Conservation (phyloP, 768 basidiomycete genomes). For the Phlebiopsis gigantea region DNA sequence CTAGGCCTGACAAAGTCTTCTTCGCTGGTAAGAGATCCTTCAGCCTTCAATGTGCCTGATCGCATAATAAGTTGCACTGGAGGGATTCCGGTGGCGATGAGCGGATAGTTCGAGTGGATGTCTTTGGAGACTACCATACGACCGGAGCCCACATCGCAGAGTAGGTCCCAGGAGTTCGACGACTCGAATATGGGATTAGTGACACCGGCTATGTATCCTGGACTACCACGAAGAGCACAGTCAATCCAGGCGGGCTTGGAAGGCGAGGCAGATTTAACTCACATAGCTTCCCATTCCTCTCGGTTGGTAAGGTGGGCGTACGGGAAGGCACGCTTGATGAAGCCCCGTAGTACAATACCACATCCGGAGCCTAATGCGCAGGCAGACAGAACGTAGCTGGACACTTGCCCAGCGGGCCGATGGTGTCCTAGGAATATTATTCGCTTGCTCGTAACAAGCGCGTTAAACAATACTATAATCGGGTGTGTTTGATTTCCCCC, state of each 20-base stretch:
- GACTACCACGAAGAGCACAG: constrained; percentile 36
- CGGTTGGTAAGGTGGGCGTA: constrained; percentile 87
- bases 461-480: constrained; percentile 94
- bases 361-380: constrained; percentile 92
- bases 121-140: constrained; percentile 86
- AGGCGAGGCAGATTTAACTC: constrained; percentile 27
- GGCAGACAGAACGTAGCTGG: constrained; percentile 87
- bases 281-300: constrained; percentile 90
- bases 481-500: constrained; percentile 89
- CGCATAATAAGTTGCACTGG: constrained; percentile 42
- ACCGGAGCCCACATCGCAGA: constrained; percentile 87
- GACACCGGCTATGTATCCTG: constrained; percentile 94
- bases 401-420: constrained; percentile 85
- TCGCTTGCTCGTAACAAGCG: constrained; percentile 91
- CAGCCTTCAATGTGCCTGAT: constrained; percentile 59
- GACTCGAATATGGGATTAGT: constrained; percentile 96
- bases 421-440: constrained; percentile 92
- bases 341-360: constrained; percentile 76
- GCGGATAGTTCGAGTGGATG: constrained; percentile 48
- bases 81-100: constrained; percentile 26
- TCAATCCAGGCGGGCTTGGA: not conserved
- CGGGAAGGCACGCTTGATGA: constrained; percentile 89
- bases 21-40: constrained; percentile 57
- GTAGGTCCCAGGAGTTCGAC: constrained; percentile 83
- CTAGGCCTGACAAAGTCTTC: constrained; percentile 60